Evolutionary conservation across 2,329 filamentous ascomycete genomes (phyloP).

Genomic region (Metarhizium robertsii): DNA sequence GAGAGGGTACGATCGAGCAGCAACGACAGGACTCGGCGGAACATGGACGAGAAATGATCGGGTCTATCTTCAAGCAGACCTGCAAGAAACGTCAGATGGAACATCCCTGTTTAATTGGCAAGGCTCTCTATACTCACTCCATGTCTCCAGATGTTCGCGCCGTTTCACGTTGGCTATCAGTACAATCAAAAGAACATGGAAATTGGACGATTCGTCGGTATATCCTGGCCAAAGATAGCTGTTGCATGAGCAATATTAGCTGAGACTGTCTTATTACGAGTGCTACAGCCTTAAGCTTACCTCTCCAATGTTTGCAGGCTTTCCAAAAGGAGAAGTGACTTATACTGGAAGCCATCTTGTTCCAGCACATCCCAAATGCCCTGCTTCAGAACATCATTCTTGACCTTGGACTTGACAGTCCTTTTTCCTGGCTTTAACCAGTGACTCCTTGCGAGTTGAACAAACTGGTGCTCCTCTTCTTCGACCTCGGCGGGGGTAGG

Average conservation of each 20-base stretch:
- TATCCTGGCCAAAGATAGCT: constrained; percentile 95
- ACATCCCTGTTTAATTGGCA: not conserved
- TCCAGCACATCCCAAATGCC: constrained; percentile 86
- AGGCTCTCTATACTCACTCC: constrained; percentile 47
- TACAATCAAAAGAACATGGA: constrained; percentile 80
- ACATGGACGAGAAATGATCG: constrained; percentile 78
- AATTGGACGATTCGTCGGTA: constrained; percentile 78
- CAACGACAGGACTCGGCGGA: constrained; percentile 83
- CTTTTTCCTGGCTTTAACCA: constrained; percentile 66
- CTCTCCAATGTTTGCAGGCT: constrained; percentile 84
- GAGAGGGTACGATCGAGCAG: constrained; percentile 63
- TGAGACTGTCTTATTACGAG: not conserved
- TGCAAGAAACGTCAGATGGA: constrained; percentile 22
- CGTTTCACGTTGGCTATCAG: constrained; percentile 82
- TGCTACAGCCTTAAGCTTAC: constrained; percentile 27
- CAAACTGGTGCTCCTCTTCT: constrained; percentile 62
- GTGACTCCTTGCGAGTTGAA: constrained; percentile 69
- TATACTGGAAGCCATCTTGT: constrained; percentile 67
- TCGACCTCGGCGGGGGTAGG: constrained; percentile 58
- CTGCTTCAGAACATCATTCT: constrained; percentile 76
- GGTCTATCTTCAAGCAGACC: constrained; percentile 68
- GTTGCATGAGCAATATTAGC: not conserved
- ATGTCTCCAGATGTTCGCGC: constrained; percentile 77
- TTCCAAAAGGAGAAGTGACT: constrained; percentile 73
- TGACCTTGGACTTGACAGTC: constrained; percentile 58